phyloP scores from a whole-genome alignment of 2,329 filamentous ascomycete genomes.

The Cadophora sp. region DNA sequence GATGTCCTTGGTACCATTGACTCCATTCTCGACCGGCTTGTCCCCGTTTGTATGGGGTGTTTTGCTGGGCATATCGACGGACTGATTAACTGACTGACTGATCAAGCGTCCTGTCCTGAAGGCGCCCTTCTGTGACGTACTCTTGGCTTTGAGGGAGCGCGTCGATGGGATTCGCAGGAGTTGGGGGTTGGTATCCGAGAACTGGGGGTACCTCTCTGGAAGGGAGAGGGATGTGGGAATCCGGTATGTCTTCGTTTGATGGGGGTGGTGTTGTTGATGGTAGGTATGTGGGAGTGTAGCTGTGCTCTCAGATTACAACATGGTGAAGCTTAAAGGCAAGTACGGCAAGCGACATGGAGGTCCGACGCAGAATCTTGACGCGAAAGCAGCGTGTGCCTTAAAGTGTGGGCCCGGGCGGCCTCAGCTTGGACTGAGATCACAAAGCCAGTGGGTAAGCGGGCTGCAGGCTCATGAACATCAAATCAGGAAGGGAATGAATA shows the following conservation, averaged over 20 bases:
- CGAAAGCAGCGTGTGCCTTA: slow-evolving; percentile 21
- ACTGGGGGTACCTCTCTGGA: slow-evolving; percentile 10
- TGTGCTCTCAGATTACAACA: slow-evolving; percentile 33
- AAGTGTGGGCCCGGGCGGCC: not conserved
- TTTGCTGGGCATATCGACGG: slow-evolving; percentile 69
- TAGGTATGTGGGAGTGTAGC: slow-evolving; percentile 21
- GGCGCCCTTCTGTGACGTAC: slow-evolving; percentile 41
- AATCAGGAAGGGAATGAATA: too few species aligned
- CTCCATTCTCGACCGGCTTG: slow-evolving; percentile 71
- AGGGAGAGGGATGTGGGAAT: slow-evolving; percentile 18
- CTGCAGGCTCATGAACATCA: not conserved
- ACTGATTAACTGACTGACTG: slow-evolving; percentile 4
- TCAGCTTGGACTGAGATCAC: slow-evolving; percentile 1
- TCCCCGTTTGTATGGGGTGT: slow-evolving; percentile 72
- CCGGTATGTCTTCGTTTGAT: slow-evolving; percentile 22
- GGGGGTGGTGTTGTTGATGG: slow-evolving; percentile 28
- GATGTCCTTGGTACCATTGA: slow-evolving; percentile 70
- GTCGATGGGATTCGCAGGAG: slow-evolving; percentile 28
- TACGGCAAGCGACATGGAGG: slow-evolving; percentile 22
- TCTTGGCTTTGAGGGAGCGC: slow-evolving; percentile 36
- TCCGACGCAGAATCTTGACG: slow-evolving; percentile 20
- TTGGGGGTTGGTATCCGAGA: slow-evolving; percentile 7
- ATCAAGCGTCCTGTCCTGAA: slow-evolving; percentile 33
- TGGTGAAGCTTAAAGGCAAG: slow-evolving; percentile 32
- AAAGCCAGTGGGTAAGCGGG: slow-evolving; percentile 12